Evolutionary conservation across 176 grass and related monocot genomes (phyloP).

Genomic region (Juncus inflexus): DNA sequence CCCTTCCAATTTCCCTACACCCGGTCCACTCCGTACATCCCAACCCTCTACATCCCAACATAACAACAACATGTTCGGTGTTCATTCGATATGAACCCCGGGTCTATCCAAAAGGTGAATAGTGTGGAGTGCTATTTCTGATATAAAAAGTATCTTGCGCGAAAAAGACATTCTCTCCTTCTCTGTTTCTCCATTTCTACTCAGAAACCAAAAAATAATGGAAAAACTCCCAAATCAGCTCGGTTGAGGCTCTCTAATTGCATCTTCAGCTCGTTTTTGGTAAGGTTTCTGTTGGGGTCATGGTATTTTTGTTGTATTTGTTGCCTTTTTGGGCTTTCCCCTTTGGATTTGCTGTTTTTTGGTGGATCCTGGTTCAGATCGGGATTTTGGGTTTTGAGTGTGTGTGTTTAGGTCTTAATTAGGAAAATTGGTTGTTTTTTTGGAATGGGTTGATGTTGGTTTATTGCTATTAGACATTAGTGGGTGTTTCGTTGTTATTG

Average conservation of each 20-base stretch:
- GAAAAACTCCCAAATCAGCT: conserved; percentile 1
- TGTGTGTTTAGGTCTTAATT: background rate
- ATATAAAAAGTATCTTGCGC: conserved; percentile 25
- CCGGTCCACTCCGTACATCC: too few relatives aligned
- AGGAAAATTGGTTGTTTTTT: background rate
- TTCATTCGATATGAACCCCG: background rate
- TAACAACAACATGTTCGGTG: too few relatives aligned
- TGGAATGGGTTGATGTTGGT: background rate
- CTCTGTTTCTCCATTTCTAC: conserved; percentile 8
- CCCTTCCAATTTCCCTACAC: too few relatives aligned
- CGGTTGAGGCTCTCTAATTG: conserved; percentile 22
- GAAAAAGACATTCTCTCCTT: background rate
- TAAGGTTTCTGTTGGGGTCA: conserved; percentile 18
- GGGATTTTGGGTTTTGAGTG: conserved; percentile 5
- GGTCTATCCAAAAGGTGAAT: background rate
- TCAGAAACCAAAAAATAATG: conserved; percentile 11
- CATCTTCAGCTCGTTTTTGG: conserved; percentile 1
- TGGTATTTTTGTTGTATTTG: conserved; percentile 3
- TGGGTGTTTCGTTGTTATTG: background rate
- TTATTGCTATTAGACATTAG: conserved; percentile 18
- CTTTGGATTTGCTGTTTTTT: conserved; percentile 20
- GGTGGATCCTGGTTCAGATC: conserved; percentile 33
- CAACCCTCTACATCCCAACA: too few relatives aligned
- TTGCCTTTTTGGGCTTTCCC: conserved; percentile 14
- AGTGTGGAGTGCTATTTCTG: conserved; percentile 16